Evolutionary conservation across 768 basidiomycete species (phyloP).

Genomic region (Termitomyces sp.): DNA sequence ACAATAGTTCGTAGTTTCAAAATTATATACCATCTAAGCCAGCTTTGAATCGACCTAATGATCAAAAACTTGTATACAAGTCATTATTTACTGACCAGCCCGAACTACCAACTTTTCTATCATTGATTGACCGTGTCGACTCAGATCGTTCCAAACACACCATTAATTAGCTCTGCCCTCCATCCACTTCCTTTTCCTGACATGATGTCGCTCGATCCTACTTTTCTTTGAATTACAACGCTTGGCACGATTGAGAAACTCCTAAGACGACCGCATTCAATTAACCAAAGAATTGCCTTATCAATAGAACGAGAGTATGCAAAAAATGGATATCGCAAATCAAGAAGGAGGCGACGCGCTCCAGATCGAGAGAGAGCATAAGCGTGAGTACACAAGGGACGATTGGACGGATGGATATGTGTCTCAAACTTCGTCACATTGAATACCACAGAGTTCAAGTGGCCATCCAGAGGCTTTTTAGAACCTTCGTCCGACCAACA

Average conservation of each 20-base stretch:
- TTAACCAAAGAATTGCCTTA: slow-evolving; percentile 66
- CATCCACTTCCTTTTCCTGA: slow-evolving; percentile 48
- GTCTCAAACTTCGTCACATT: slow-evolving; percentile 9
- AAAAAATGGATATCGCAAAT: slow-evolving; percentile 59
- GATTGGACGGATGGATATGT: slow-evolving; percentile 50
- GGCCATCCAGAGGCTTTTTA: slow-evolving; percentile 30
- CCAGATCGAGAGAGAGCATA: slow-evolving; percentile 58
- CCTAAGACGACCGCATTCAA: slow-evolving; percentile 48
- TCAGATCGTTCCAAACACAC: slow-evolving; percentile 32
- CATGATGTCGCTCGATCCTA: slow-evolving; percentile 50
- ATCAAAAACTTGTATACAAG: neutral
- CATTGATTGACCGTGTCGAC: no score
- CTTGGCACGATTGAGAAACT: slow-evolving; percentile 66
- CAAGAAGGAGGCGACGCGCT: slow-evolving; percentile 53
- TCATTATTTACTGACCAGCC: neutral
- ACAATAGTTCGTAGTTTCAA: no score
- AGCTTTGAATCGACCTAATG: neutral
- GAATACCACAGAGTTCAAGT: slow-evolving; percentile 6
- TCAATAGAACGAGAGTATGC: slow-evolving; percentile 78
- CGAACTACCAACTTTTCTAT: neutral
- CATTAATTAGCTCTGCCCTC: slow-evolving; percentile 44
- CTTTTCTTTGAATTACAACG: slow-evolving; percentile 62
- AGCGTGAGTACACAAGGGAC: slow-evolving; percentile 71
- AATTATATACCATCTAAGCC: no score
- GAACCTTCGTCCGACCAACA: slow-evolving; percentile 73